phyloP scores from a whole-genome alignment of 805 yeast species.

The Naumovozyma dairenensis region DNA sequence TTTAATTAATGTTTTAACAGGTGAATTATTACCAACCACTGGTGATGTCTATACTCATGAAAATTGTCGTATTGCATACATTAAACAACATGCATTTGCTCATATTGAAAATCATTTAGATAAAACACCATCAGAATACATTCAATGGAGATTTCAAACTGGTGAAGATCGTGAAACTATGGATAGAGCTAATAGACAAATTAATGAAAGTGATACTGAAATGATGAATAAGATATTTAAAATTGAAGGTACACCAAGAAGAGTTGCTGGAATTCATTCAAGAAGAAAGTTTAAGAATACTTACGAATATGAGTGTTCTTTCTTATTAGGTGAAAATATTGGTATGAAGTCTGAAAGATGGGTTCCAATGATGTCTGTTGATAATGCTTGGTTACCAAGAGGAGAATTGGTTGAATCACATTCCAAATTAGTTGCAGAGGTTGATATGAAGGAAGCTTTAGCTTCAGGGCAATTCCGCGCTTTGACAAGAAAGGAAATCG shows the following conservation, averaged over 20 bases:
- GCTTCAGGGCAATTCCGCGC: conserved; percentile 99
- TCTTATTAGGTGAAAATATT: conserved; percentile 89
- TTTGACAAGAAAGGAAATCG: conserved; percentile 96
- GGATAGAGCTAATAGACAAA: conserved; percentile 98
- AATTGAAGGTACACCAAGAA: conserved; percentile 93
- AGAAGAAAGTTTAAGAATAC: conserved; percentile 99
- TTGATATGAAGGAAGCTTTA: conserved; percentile 98
- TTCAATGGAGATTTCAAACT: conserved; percentile 99
- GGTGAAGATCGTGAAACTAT: conserved; percentile 99
- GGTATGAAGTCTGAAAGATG: conserved; percentile 97
- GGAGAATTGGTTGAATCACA: conserved; percentile 91
- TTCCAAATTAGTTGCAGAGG: conserved; percentile 96
- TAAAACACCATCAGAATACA: conserved; percentile 97
- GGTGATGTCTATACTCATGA: conserved; percentile 99
- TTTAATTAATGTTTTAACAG: conserved; percentile 91
- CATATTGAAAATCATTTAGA: conserved; percentile 95
- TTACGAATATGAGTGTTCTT: conserved; percentile 95
- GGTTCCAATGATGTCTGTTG: conserved; percentile 97
- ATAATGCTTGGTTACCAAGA: conserved; percentile 99
- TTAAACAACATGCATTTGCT: conserved; percentile 97
- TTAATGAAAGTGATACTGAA: conserved; percentile 87
- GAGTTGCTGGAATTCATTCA: conserved; percentile 81
- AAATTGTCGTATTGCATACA: conserved; percentile 97
- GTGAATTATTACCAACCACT: conserved; percentile 90
- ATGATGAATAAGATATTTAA: conserved; percentile 97